phyloP scores from a whole-genome alignment of 768 basidiomycete genomes.

The Stropharia rugosoannulata region DNA sequence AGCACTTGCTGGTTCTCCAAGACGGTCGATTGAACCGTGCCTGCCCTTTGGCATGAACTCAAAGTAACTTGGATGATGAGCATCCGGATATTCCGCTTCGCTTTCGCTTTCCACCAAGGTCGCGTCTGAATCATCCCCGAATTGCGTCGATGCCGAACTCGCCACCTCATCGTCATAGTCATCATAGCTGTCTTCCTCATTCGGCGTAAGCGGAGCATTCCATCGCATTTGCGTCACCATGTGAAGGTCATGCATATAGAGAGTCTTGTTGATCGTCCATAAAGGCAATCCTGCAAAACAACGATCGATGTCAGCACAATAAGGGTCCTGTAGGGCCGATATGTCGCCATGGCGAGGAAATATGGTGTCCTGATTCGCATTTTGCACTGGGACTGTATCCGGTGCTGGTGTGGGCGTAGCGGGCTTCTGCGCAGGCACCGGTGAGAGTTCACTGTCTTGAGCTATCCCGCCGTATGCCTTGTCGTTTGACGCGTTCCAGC shows the following conservation, averaged over 20 bases:
- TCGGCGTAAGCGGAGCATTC: background rate
- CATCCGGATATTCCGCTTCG: slow-evolving; percentile 24
- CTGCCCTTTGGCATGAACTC: too few relatives aligned
- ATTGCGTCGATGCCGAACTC: slow-evolving; percentile 30
- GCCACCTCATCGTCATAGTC: slow-evolving; percentile 30
- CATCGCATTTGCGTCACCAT: slow-evolving; percentile 23
- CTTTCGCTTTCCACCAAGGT: slow-evolving; percentile 54
- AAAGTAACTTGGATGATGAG: too few relatives aligned
- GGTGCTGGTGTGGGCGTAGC: slow-evolving; percentile 3
- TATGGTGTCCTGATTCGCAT: slow-evolving; percentile 37
- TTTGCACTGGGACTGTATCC: background rate
- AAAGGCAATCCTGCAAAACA: slow-evolving; percentile 54
- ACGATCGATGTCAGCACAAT: slow-evolving; percentile 55
- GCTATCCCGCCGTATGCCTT: slow-evolving; percentile 7
- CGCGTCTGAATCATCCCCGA: slow-evolving; percentile 53
- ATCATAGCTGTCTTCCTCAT: slow-evolving; percentile 22
- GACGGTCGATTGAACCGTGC: too few relatives aligned
- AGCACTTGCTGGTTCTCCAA: background rate
- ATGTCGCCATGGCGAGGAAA: slow-evolving; percentile 70
- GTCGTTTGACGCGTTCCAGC: slow-evolving; percentile 38
- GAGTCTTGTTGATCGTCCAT: slow-evolving; percentile 66
- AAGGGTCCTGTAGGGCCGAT: slow-evolving; percentile 55
- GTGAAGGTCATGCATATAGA: slow-evolving; percentile 65
- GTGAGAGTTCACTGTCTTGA: background rate
- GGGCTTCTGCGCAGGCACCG: slow-evolving; percentile 9